Percentiles rank a stretch among this genome's conserved stretches.
Evolutionary conservation across 192 early-diverging fungal species (phyloP).

Genomic region (Coemansia pectinata): DNA sequence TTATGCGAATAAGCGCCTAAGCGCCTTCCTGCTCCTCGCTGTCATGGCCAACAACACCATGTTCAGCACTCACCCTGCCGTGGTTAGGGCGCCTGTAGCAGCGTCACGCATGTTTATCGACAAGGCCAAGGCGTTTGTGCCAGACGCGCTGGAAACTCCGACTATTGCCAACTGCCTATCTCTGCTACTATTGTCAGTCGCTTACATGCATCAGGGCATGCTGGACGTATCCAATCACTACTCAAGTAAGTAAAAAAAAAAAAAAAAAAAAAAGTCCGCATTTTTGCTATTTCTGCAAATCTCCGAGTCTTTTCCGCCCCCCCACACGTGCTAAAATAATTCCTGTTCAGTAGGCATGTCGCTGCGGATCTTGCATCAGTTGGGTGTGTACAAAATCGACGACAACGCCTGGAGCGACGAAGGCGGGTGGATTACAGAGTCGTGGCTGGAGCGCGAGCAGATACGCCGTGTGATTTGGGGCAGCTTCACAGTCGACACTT

Average conservation of each 20-base stretch:
- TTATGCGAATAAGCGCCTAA: slow-evolving; percentile 10
- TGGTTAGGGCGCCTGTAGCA: slow-evolving; percentile 3
- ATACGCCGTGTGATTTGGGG: slow-evolving; percentile 42
- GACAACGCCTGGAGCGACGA: slow-evolving; percentile 32
- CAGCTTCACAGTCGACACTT: slow-evolving; percentile 46
- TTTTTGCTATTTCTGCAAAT: neutral
- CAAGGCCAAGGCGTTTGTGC: slow-evolving; percentile 33
- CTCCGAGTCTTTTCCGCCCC: slow-evolving; percentile 10
- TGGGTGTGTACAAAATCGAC: slow-evolving; percentile 47
- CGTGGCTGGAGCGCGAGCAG: slow-evolving; percentile 54
- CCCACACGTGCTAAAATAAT: slow-evolving; percentile 5
- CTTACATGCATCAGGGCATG: slow-evolving; percentile 44
- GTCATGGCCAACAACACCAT: slow-evolving; percentile 45
- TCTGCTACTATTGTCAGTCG: slow-evolving; percentile 28
- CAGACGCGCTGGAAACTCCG: slow-evolving; percentile 35
- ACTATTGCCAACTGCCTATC: slow-evolving; percentile 24
- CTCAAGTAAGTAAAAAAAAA: slow-evolving; percentile 33
- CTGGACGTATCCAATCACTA: slow-evolving; percentile 43
- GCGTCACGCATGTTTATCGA: slow-evolving; percentile 29
- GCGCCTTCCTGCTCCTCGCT: slow-evolving; percentile 31
- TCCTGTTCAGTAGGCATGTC: slow-evolving; percentile 27
- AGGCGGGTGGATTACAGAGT: slow-evolving; percentile 40
- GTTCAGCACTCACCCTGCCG: slow-evolving; percentile 36
- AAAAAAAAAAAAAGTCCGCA: neutral
- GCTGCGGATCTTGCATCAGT: slow-evolving; percentile 42